Evolutionary conservation across 2,329 filamentous ascomycete species (phyloP), one percentile per base, ranked within the genome.

Genomic region (Zymoseptoria passerinii): DNA sequence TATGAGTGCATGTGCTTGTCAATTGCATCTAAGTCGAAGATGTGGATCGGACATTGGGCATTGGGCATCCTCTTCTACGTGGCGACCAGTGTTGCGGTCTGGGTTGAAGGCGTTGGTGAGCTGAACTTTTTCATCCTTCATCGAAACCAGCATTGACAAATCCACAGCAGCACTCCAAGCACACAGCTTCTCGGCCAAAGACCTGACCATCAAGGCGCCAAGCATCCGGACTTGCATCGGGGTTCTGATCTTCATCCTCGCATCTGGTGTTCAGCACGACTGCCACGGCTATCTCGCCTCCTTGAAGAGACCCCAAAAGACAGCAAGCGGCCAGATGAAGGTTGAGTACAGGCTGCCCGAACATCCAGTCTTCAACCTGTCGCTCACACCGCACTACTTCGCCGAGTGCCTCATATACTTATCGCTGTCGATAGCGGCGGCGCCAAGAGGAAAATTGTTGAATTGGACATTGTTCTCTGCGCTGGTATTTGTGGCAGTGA

Each of bases 351-450:
- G 88, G 9, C 79, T 97, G 23, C 92, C 92, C 0, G 77, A 81
- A 2, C 81, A 87, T 60, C 85, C 86, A 2, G 75, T 88, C 58
- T 99, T 97, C 73, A 78, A 78, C 50, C 78, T 80, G 58, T 73
- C 95, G 20, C 75, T 96, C 48, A 95, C 89, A 66, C 91, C 94
- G 18, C 94, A 99, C 74, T 99, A 97, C 73, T 88, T 88, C 3
- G 90, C 87, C 68, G 94, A 97, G 75, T 92, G 89, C 70, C 71
- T 88, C 48, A 83, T 96, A 59, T 97, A 99, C 71, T 70, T 91
- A 19, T 81, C 87, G n/a, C 75, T 99, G 63, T 82, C 90, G 2
- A 74, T 94, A 51, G 72, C 88, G 48, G 85, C 86, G 28, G 90
- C 92, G 0, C 91, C 92, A 0, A 67, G 75, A 7, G 87, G 85